A percentile compares a stretch with the other conserved stretches of the same genome.
phyloP scores from a whole-genome alignment of 2,329 filamentous ascomycete species.

The Aspergillus sp. region DNA sequence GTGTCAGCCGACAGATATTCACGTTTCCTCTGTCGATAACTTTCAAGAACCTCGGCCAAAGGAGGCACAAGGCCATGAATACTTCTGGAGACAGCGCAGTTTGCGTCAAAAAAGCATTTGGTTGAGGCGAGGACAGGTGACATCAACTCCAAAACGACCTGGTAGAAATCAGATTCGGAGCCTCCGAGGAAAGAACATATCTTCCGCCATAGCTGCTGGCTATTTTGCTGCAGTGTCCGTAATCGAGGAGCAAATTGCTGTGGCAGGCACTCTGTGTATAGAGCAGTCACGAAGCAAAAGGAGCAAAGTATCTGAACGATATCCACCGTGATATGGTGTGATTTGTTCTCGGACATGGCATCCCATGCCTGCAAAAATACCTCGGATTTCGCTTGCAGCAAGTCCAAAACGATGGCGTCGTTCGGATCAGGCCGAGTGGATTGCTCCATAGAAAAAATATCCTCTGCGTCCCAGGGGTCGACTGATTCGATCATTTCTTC shows the following conservation, averaged over 20 bases:
- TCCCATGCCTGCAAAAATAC: conserved; percentile 37
- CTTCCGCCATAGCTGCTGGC: conserved; percentile 22
- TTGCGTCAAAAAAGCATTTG: conserved; percentile 8
- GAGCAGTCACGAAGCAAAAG: conserved; percentile 36
- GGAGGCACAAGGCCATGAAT: conserved; percentile 19
- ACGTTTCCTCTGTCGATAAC: conserved; percentile 14
- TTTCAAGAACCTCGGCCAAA: conserved; percentile 23
- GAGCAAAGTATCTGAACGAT: conserved; percentile 42
- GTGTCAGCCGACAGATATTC: conserved; percentile 4
- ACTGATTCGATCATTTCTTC: conserved; percentile 9
- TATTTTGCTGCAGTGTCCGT: conserved; percentile 20
- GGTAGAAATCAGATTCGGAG: conserved; percentile 18
- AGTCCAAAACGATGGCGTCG: conserved; percentile 35
- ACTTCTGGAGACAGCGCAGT: conserved; percentile 13
- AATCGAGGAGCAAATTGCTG: conserved; percentile 22
- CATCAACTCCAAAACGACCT: conserved; percentile 25
- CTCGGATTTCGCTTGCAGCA: conserved; percentile 38
- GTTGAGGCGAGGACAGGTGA: conserved; percentile 23
- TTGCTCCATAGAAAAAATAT: conserved; percentile 12
- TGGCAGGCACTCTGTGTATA: conserved; percentile 29
- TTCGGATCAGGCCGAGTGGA: conserved; percentile 23
- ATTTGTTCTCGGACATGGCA: conserved; percentile 31
- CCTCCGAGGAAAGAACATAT: conserved; percentile 25
- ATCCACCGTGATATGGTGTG: conserved; percentile 40
- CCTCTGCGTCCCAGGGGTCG: conserved; percentile 17